These are phyloP conservation scores for Albifimbria verrucaria DNA, from an alignment of 2,329 filamentous ascomycete genomes.

Conservation along the genomic window DNA sequence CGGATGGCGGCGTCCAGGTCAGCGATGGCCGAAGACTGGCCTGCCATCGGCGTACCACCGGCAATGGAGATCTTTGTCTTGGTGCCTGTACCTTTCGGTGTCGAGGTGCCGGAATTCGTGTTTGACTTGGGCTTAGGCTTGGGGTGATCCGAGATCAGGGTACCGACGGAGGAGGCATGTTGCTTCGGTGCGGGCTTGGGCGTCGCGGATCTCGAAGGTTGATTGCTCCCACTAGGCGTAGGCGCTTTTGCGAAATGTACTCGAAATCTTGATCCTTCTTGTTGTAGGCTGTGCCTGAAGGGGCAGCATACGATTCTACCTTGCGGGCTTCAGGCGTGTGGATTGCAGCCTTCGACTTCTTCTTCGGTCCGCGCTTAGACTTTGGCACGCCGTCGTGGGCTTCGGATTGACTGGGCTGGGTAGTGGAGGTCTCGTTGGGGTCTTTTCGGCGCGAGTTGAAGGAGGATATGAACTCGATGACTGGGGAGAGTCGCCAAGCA, in stretches of 20 bases:
- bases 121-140: constrained; percentile 56
- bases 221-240: constrained; percentile 34
- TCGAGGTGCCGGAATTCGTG: constrained; percentile 49
- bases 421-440: constrained; percentile 24
- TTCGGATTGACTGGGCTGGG: constrained; percentile 14
- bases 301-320: constrained; percentile 58
- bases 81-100: constrained; percentile 47
- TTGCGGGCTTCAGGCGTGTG: constrained; percentile 63
- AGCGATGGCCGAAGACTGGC: constrained; percentile 69
- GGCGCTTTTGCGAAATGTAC: constrained; percentile 61
- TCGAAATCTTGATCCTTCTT: constrained; percentile 70
- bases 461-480: constrained; percentile 72
- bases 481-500: constrained; percentile 83
- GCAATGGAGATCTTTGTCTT: constrained; percentile 69
- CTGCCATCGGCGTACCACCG: constrained; percentile 79
- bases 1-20: constrained; percentile 80
- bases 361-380: constrained; percentile 36
- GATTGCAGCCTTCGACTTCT: constrained; percentile 59
- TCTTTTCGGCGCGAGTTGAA: constrained; percentile 68
- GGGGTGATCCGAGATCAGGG: constrained; percentile 73
- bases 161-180: constrained; percentile 62
- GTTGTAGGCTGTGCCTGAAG: constrained; percentile 67
- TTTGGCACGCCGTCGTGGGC: constrained; percentile 45
- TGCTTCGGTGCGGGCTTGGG: constrained; percentile 46
- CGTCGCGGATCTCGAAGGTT: constrained; percentile 32